Conservation (phyloP, 495 filamentous ascomycete species). For the Geoglossum glabrum region DNA sequence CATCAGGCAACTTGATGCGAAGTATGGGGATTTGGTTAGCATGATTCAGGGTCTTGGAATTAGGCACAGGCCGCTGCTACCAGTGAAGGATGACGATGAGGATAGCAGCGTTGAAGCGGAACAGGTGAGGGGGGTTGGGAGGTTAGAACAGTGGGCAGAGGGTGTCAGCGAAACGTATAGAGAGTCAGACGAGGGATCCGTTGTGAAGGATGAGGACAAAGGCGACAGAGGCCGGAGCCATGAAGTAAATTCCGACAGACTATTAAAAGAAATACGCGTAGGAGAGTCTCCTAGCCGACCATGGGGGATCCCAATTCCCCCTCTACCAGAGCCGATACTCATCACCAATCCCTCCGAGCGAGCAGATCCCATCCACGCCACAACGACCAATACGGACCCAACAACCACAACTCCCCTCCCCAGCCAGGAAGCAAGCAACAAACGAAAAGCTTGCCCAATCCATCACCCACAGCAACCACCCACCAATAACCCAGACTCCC, state of each 20-base stretch:
- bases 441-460: not conserved
- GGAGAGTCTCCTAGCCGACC: conserved; percentile 79
- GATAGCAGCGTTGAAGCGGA: conserved; percentile 17
- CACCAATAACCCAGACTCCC: not conserved
- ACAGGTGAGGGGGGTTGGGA: conserved; percentile 27
- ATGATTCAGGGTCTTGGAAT: conserved; percentile 75
- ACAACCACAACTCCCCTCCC: not conserved
- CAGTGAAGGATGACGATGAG: conserved; percentile 32
- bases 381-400: not conserved
- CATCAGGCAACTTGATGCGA: conserved; percentile 69
- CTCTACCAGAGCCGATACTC: not conserved
- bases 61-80: conserved; percentile 67
- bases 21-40: conserved; percentile 71
- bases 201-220: conserved; percentile 22
- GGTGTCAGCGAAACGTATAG: conserved; percentile 28
- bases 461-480: not conserved
- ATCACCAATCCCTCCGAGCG: not conserved
- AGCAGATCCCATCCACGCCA: not conserved
- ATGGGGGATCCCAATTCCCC: conserved; percentile 71
- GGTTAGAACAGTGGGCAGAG: conserved; percentile 66
- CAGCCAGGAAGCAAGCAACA: not conserved
- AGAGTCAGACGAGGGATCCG: conserved; percentile 18
- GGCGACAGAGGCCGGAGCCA: conserved; percentile 31
- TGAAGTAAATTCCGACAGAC: conserved; percentile 36
- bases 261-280: conserved; percentile 61